These are phyloP conservation scores for Nidula niveotomentosa DNA, from an alignment of 1,284 basidiomycete genomes.

Conservation along the genomic window DNA sequence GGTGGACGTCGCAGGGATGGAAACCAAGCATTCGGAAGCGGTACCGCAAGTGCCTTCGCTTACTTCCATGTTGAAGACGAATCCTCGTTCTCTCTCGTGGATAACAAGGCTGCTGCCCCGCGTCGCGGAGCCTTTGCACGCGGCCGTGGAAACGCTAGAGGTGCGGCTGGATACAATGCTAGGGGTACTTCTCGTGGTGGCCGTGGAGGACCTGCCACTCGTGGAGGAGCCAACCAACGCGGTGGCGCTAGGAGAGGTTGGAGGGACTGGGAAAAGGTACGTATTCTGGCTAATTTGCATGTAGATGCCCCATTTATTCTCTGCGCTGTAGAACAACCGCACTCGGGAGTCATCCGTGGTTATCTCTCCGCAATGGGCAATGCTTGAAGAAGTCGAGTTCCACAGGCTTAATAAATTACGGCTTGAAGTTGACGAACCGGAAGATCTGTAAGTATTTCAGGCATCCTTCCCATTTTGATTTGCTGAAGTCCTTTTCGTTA, in stretches of 20 bases:
- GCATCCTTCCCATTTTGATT: constrained; percentile 5
- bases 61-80: constrained; percentile 99
- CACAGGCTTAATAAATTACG: constrained; percentile 89
- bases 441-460: constrained; percentile 69
- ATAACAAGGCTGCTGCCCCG: constrained; percentile 73
- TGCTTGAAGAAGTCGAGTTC: constrained; percentile 98
- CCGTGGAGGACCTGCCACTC: constrained; percentile 30
- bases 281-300: constrained; percentile 11
- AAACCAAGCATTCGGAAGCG: constrained; percentile 75
- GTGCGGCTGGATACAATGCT: constrained; percentile 41
- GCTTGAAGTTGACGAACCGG: constrained; percentile 89
- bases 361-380: constrained; percentile 89
- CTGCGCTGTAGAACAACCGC: constrained; percentile 68
- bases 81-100: constrained; percentile 96
- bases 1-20: constrained; percentile 66
- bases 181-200: constrained; percentile 57
- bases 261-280: constrained; percentile 94
- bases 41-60: constrained; percentile 90
- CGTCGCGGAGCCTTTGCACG: constrained; percentile 62
- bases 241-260: constrained; percentile 79
- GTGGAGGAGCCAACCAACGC: constrained; percentile 46
- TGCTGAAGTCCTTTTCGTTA: constrained; percentile 23
- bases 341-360: constrained; percentile 94
- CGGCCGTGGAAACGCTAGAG: constrained; percentile 48
- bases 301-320: constrained; percentile 2